Conservation (phyloP, 345 rosid species). For the Arabidopsis suecica region DNA sequence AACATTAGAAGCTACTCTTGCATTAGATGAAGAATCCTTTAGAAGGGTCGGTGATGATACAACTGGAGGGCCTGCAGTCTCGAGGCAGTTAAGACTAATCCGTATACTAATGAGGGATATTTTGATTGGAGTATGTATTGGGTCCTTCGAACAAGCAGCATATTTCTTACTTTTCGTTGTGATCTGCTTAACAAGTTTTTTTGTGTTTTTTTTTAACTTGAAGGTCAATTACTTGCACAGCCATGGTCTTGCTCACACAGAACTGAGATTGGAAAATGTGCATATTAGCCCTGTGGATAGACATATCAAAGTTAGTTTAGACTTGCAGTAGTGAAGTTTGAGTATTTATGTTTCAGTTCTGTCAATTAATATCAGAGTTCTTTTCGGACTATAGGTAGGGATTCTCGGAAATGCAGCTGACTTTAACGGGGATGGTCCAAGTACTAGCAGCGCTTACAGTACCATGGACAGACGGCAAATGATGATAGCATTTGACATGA, state of each 20-base stretch:
- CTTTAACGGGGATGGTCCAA: constrained; percentile 68
- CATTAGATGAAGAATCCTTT: constrained; percentile 88
- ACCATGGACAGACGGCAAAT: constrained; percentile 72
- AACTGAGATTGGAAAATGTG: constrained; percentile 92
- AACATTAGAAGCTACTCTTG: constrained; percentile 91
- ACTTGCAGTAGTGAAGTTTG: neutral
- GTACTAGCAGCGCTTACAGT: constrained; percentile 52
- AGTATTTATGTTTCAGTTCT: constrained; percentile 20
- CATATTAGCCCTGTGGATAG: constrained; percentile 95
- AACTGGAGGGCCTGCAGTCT: constrained; percentile 94
- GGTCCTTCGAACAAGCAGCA: neutral
- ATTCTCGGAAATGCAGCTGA: constrained; percentile 96
- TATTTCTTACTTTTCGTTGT: constrained; percentile 13
- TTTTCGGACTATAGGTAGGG: constrained; percentile 61
- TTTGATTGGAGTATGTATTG: constrained; percentile 81
- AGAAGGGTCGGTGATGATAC: constrained; percentile 91
- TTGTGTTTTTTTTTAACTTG: constrained; percentile 37
- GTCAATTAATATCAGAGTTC: constrained; percentile 14
- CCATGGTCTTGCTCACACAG: constrained; percentile 98
- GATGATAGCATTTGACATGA: constrained; percentile 99
- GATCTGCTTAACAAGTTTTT: constrained; percentile 23
- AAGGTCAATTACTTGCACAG: constrained; percentile 98
- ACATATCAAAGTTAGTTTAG: constrained; percentile 79
- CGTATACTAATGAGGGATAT: constrained; percentile 90
- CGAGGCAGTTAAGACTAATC: constrained; percentile 80